phyloP scores from a whole-genome alignment of 345 rosid genomes.

The Eutrema yunnanense region DNA sequence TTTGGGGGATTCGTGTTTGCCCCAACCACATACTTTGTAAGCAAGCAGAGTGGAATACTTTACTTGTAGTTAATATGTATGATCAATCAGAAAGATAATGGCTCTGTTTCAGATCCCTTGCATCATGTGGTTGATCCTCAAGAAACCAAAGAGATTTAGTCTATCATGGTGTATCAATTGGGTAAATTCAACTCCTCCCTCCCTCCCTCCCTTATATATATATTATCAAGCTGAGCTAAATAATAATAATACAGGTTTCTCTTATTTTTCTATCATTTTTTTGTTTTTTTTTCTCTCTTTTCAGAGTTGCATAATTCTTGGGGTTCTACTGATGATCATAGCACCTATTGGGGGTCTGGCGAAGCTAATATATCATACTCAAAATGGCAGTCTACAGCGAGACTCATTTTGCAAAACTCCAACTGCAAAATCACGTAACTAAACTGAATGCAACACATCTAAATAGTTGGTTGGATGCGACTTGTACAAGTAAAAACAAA shows the following conservation, averaged over 20 bases:
- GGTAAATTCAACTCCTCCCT: slow-evolving; percentile 14
- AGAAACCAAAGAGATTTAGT: slow-evolving; percentile 52
- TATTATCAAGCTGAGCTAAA: too few relatives aligned
- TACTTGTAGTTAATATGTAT: too few relatives aligned
- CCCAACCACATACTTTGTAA: slow-evolving; percentile 67
- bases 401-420: too few relatives aligned
- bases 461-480: too few relatives aligned
- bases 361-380: neutral
- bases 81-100: too few relatives aligned
- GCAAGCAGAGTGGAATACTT: neutral
- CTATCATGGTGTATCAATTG: slow-evolving; percentile 62
- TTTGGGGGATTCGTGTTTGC: slow-evolving; percentile 78
- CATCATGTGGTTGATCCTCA: slow-evolving; percentile 59
- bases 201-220: too few relatives aligned
- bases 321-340: slow-evolving; percentile 48
- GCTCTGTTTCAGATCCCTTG: slow-evolving; percentile 50
- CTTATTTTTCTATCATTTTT: too few relatives aligned
- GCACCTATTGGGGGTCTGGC: slow-evolving; percentile 70
- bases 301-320: slow-evolving; percentile 55
- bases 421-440: neutral
- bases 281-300: too few relatives aligned
- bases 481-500: too few relatives aligned
- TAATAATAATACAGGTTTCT: too few relatives aligned
- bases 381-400: too few relatives aligned
- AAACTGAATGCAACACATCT: too few relatives aligned